Conservation (phyloP, 441 rosid species). For the Mallotus repandus region DNA sequence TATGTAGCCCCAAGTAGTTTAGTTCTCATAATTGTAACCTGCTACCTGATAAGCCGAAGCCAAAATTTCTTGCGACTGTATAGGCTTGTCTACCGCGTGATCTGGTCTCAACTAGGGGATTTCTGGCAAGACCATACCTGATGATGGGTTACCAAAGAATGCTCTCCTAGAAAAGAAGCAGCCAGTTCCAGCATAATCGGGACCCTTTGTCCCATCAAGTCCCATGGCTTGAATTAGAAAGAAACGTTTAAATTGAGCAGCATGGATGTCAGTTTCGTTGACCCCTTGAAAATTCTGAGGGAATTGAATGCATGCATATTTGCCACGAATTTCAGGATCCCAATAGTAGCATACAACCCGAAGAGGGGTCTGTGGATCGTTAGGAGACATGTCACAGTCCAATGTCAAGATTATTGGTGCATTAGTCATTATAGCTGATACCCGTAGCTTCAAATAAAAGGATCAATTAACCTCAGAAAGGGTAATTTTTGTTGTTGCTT, state of each 20-base stretch:
- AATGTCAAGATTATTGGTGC: slow-evolving; percentile 55
- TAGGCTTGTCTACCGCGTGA: slow-evolving; percentile 27
- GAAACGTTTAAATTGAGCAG: slow-evolving; percentile 31
- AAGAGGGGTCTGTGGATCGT: slow-evolving; percentile 48
- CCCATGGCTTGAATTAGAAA: slow-evolving; percentile 41
- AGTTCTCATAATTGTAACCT: slow-evolving; percentile 44
- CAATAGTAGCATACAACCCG: slow-evolving; percentile 50
- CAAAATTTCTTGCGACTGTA: slow-evolving; percentile 32
- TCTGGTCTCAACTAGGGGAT: slow-evolving; percentile 32
- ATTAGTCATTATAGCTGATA: slow-evolving; percentile 66
- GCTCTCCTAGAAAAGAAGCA: slow-evolving; percentile 48
- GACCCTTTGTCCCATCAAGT: slow-evolving; percentile 44
- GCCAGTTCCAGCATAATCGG: slow-evolving; percentile 46
- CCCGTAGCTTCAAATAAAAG: slow-evolving; percentile 47
- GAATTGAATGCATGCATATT: slow-evolving; percentile 52
- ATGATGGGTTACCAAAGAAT: slow-evolving; percentile 43
- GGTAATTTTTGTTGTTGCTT: too few relatives aligned
- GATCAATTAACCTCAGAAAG: slow-evolving; percentile 2
- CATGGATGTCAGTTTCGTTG: slow-evolving; percentile 52
- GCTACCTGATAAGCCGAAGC: slow-evolving; percentile 48
- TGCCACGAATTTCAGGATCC: slow-evolving; percentile 24
- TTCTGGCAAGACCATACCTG: slow-evolving; percentile 21
- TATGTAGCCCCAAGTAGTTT: slow-evolving; percentile 59
- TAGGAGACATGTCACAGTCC: slow-evolving; percentile 79
- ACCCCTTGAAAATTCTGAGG: slow-evolving; percentile 60